Evolutionary conservation across 768 basidiomycete genomes (phyloP).

Genomic region (Rhizopogon rudus): DNA sequence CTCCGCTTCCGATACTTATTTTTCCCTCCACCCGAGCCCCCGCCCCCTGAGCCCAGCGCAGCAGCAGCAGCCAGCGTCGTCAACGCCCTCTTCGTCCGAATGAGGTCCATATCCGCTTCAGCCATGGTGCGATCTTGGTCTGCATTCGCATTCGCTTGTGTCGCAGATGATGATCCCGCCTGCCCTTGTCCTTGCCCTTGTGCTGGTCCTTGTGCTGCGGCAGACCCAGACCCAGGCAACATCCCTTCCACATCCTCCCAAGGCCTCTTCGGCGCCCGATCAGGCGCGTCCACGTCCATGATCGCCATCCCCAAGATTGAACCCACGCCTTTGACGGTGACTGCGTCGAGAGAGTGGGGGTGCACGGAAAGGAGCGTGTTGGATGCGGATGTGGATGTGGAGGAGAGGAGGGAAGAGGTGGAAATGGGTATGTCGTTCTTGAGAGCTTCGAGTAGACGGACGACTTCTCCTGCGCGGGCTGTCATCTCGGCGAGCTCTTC

Average conservation of each 20-base stretch:
- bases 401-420: conserved; percentile 17
- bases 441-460: conserved; percentile 54
- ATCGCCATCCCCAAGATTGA: conserved; percentile 1
- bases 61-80: conserved; percentile 55
- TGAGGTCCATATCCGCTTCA: conserved; percentile 82
- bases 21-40: conserved; percentile 36
- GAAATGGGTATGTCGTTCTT: conserved; percentile 4
- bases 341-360: neutral
- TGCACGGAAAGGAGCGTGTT: conserved; percentile 7
- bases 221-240: conserved; percentile 16
- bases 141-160: conserved; percentile 4
- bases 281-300: conserved; percentile 30
- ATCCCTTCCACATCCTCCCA: conserved; percentile 59
- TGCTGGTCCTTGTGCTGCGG: neutral
- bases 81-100: conserved; percentile 72
- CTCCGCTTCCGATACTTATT: conserved; percentile 84
- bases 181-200: conserved; percentile 3
- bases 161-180: too few species aligned
- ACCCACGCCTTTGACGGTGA: neutral
- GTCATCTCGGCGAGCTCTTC: conserved; percentile 69
- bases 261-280: conserved; percentile 69
- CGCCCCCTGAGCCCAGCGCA: conserved; percentile 33
- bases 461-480: conserved; percentile 57
- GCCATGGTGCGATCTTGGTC: conserved; percentile 55
- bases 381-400: conserved; percentile 7